A percentile compares a stretch with the other conserved stretches of the same genome.
phyloP scores from a whole-genome alignment of 2,329 filamentous ascomycete species.

The Cladosporium sp. region DNA sequence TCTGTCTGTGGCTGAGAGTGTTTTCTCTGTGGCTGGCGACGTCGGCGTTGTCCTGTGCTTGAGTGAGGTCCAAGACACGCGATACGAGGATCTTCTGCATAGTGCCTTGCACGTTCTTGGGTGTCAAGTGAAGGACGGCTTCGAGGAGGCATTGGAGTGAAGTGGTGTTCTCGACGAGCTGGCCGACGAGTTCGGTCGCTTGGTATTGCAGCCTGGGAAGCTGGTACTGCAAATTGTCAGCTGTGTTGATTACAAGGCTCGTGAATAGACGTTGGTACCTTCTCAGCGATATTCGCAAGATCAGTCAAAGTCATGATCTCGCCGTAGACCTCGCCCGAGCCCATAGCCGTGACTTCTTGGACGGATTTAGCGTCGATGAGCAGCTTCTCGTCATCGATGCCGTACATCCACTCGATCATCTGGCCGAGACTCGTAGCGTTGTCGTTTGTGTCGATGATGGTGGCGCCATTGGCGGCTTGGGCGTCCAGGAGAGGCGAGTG shows the following conservation, averaged over 20 bases:
- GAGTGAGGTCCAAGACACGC: neutral
- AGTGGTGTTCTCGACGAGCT: neutral
- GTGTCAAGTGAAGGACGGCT: neutral
- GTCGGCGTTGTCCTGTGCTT: neutral
- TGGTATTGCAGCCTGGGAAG: neutral
- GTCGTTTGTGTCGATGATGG: neutral
- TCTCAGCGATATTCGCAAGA: neutral
- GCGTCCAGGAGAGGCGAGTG: slow-evolving; percentile 10
- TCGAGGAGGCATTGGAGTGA: neutral
- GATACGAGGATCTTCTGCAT: neutral
- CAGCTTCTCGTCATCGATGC: neutral
- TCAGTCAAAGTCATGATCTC: neutral
- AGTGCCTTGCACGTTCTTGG: neutral
- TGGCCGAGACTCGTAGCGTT: neutral
- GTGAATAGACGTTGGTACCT: neutral
- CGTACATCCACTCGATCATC: slow-evolving; percentile 17
- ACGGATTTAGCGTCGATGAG: neutral
- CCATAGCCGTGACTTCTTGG: neutral
- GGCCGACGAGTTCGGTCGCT: neutral
- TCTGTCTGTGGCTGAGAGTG: neutral
- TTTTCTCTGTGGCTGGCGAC: neutral
- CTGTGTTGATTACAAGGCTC: too few species aligned
- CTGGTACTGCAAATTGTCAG: neutral
- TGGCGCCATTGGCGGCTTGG: neutral
- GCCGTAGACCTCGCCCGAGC: neutral